Base-by-base conservation (phyloP, 1,284 basidiomycete genomes). In the Ustilago nuda region DNA sequence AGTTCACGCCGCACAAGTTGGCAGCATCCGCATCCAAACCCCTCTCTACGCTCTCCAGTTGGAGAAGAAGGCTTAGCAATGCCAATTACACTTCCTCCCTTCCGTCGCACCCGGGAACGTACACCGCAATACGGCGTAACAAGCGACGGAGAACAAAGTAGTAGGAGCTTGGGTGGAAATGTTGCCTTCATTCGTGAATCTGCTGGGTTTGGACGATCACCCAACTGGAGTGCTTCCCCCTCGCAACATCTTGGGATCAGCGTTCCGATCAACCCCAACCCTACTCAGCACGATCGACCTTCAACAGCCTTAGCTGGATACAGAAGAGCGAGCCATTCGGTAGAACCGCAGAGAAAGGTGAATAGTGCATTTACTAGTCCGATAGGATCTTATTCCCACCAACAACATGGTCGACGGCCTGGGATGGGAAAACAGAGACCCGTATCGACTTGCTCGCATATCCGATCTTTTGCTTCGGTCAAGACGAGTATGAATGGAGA, bases 121-220 rank as follows among this genome's bases (percentile, higher is more conserved):
- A 59, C 69, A 13, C 36, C 62, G 13, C 58, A 54, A 9, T 39
- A 39, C 4, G 60, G 60, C 4, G 52, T 68, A 35, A 66, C 37
- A 30, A 76, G 74, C 43, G 74, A 72, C 15, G 74, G 57, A 39
- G 74, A 72, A 53, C 62, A 65, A 7, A 58, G 43, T 19, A 66
- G 66, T 27, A 43, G 70, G 32, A 70, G 66, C 9, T 36, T 74
- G 2, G 62, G 66, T 9, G 72, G 72, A 30, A 75, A 75, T 55
- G 72, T 67, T 6, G 72, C 72, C 2, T 75, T 75, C 59, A 75
- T 75, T 8, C 67, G 59, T n/a, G 66, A 70, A 33, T 69, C 66
- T 11, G 72, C 66, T 41, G 61, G 65, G 3, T 36, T 58, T 6
- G 56, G 59, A 0, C n/a, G 57, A 9, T 53, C 39, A 37, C 43